Conservation (phyloP, 2,329 filamentous ascomycete genomes). For the Tolypocladium tundrense region DNA sequence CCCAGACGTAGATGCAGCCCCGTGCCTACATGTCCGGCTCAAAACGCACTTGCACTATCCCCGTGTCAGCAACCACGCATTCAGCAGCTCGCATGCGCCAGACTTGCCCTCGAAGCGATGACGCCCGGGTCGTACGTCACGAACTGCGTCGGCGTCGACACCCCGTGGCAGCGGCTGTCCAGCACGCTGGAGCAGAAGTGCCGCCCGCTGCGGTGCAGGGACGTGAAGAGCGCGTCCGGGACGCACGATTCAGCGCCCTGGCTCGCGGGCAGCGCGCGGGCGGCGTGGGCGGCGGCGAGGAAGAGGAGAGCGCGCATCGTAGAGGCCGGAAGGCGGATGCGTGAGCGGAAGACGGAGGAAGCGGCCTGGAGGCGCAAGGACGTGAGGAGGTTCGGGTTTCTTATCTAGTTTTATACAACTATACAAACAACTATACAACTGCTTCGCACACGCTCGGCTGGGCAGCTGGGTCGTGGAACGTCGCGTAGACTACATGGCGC, state of each 20-base stretch:
- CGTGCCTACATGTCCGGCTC: constrained; percentile 1
- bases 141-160: constrained; percentile 17
- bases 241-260: constrained; percentile 9
- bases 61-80: not conserved
- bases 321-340: not conserved
- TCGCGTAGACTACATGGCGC: too few relatives aligned
- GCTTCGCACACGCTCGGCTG: too few relatives aligned
- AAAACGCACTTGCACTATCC: constrained; percentile 18
- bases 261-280: constrained; percentile 3
- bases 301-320: not conserved
- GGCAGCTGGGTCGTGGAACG: too few relatives aligned
- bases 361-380: too few relatives aligned
- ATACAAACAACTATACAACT: too few relatives aligned
- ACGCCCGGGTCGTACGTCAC: constrained; percentile 15
- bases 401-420: too few relatives aligned
- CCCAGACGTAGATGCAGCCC: too few relatives aligned
- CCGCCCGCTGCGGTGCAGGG: constrained; percentile 13
- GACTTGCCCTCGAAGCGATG: constrained; percentile 21
- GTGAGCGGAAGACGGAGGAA: not conserved
- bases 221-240: constrained; percentile 19
- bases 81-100: not conserved
- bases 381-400: too few relatives aligned
- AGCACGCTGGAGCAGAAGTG: constrained; percentile 20
- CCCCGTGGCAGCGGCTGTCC: constrained; percentile 7
- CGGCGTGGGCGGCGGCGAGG: not conserved